Conservation (phyloP, 441 rosid genomes). For the Jatropha multifida region DNA sequence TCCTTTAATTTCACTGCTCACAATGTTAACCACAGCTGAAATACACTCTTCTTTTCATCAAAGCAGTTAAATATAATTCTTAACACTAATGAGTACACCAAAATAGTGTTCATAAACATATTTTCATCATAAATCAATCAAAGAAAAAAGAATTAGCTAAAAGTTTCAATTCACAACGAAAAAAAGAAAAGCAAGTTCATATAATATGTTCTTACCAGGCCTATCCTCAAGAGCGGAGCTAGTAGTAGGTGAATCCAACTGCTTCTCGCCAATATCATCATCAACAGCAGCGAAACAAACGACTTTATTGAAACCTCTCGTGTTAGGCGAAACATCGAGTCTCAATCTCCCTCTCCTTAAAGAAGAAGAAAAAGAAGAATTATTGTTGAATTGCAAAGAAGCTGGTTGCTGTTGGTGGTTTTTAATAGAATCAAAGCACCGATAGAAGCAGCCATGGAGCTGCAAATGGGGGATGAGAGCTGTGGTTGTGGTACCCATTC, state of each 20-base stretch:
- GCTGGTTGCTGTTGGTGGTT: conserved; percentile 18
- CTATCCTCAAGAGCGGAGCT: conserved; percentile 58
- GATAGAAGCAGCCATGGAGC: conserved; percentile 41
- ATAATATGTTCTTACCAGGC: conserved; percentile 45
- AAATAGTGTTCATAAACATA: background rate
- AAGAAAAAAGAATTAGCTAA: conserved; percentile 7
- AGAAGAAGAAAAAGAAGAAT: conserved; percentile 14
- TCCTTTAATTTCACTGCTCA: background rate
- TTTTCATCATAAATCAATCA: background rate
- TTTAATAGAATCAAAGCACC: conserved; percentile 26
- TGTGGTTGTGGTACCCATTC: conserved; percentile 66
- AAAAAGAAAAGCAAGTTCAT: background rate
- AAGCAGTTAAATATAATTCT: background rate
- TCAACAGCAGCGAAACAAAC: conserved; percentile 57
- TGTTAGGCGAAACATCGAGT: conserved; percentile 31
- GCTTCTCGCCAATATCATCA: conserved; percentile 45
- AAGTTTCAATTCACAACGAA: background rate
- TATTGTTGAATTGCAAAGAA: conserved; percentile 33
- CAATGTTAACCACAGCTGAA: background rate
- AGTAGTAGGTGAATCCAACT: conserved; percentile 33
- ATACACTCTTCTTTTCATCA: background rate
- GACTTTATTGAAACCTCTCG: conserved; percentile 27
- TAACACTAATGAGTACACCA: background rate
- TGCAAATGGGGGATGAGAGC: conserved; percentile 61
- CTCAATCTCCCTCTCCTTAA: conserved; percentile 32